Conservation (phyloP, 164 flowering plant species). For the Echeveria elegans region DNA sequence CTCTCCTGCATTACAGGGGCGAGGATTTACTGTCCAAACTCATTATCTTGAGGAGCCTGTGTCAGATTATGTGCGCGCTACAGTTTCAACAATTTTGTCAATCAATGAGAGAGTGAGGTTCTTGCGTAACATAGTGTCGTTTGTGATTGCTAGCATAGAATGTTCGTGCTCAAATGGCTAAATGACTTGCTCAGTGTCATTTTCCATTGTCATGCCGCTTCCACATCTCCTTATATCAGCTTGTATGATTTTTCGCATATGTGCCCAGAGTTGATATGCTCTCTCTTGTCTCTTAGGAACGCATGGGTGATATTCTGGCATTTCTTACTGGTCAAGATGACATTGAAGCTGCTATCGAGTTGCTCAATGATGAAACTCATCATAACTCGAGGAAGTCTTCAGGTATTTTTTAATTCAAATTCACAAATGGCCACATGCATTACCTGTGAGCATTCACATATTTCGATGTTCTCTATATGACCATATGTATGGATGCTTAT, state of each 20-base stretch:
- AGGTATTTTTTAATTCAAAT: constrained; percentile 27
- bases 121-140: neutral
- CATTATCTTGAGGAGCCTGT: constrained; percentile 82
- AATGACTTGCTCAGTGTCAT: neutral
- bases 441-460: neutral
- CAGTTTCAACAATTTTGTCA: constrained; percentile 67
- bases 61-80: constrained; percentile 69
- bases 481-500: neutral
- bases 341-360: constrained; percentile 73
- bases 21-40: constrained; percentile 75
- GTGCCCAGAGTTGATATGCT: neutral
- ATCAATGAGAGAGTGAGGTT: constrained; percentile 72
- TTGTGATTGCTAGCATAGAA: neutral
- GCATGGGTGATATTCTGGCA: constrained; percentile 80
- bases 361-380: constrained; percentile 67
- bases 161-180: neutral
- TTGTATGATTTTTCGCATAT: neutral
- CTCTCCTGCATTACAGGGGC: constrained; percentile 47
- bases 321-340: constrained; percentile 99
- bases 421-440: neutral
- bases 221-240: neutral
- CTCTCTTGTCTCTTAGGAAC: constrained; percentile 43
- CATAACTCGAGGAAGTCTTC: constrained; percentile 31
- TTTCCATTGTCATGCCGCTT: neutral
- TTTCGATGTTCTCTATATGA: neutral